These are phyloP conservation scores for Fusarium papillatum DNA, from an alignment of 2,329 filamentous ascomycete species.

Conservation along the genomic window DNA sequence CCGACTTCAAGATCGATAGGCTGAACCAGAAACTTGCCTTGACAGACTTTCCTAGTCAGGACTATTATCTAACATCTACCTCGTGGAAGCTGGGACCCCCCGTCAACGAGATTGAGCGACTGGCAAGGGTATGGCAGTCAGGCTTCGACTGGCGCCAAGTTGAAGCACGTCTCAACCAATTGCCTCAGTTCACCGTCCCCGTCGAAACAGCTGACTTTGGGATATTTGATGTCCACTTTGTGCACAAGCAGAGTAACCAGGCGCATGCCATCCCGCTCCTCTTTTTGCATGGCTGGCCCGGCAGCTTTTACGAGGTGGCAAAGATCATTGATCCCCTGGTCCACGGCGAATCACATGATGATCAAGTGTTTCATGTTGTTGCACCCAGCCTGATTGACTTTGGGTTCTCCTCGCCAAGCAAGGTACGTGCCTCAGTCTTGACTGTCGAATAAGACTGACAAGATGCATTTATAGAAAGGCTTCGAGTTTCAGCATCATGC, in stretches of 20 bases:
- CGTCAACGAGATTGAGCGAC: constrained; percentile 41
- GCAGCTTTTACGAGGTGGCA: constrained; percentile 15
- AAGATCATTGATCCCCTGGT: constrained; percentile 13
- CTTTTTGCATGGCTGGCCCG: constrained; percentile 53
- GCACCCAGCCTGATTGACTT: constrained; percentile 17
- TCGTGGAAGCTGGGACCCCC: constrained; percentile 41
- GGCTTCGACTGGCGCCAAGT: constrained; percentile 70
- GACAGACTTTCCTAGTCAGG: constrained; percentile 25
- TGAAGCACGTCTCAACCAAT: constrained; percentile 67
- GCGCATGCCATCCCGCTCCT: constrained; percentile 70
- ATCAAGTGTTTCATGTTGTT: constrained; percentile 17
- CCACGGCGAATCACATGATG: not conserved
- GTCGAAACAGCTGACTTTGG: constrained; percentile 68
- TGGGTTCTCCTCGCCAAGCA: constrained; percentile 15
- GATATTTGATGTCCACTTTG: constrained; percentile 70
- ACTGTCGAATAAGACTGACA: not conserved
- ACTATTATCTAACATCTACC: constrained; percentile 8
- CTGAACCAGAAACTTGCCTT: constrained; percentile 43
- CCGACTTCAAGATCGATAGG: constrained; percentile 38
- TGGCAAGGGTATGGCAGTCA: constrained; percentile 47
- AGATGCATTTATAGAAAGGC: not conserved
- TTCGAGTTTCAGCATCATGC: constrained; percentile 13
- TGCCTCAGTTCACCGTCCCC: constrained; percentile 66
- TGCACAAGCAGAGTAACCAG: constrained; percentile 65
- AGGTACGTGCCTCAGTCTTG: not conserved